Evolutionary conservation across 805 yeast species (phyloP).

Genomic region (Groenewaldozyma salmanticensis): DNA sequence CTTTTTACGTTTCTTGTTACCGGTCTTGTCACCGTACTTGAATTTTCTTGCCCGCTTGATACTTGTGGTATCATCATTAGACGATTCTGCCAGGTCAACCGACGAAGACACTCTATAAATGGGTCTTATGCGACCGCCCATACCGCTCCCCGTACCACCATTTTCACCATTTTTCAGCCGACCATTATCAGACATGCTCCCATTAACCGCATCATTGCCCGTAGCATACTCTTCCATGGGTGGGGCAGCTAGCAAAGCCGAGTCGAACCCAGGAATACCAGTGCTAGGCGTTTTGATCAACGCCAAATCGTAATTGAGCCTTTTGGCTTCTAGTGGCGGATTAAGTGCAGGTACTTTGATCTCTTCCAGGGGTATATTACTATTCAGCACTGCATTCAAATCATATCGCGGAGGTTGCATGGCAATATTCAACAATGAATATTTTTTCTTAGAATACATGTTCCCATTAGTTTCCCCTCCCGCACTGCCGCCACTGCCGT

Average conservation of each 20-base stretch:
- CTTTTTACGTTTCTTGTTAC: conserved; percentile 5
- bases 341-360: conserved; percentile 32
- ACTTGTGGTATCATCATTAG: conserved; percentile 13
- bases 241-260: conserved; percentile 52
- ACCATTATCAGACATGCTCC: background rate
- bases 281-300: conserved; percentile 57
- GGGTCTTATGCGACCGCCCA: background rate
- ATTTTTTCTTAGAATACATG: too few relatives aligned
- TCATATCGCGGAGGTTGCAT: conserved; percentile 15
- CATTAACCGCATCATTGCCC: background rate
- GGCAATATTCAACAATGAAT: conserved; percentile 21
- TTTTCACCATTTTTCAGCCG: background rate
- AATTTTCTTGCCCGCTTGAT: conserved; percentile 2
- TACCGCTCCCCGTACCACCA: background rate
- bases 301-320: conserved; percentile 40
- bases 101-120: conserved; percentile 1
- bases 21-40: conserved; percentile 3
- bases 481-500: conserved; percentile 6
- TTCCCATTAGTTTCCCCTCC: conserved; percentile 3
- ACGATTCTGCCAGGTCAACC: conserved; percentile 11
- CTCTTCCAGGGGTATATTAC: conserved; percentile 4
- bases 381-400: conserved; percentile 9
- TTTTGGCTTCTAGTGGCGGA: conserved; percentile 39
- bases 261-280: conserved; percentile 72
- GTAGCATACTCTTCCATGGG: conserved; percentile 1